Conservation (phyloP, 202 grass and related monocot genomes). For the Elaeis oleifera region DNA sequence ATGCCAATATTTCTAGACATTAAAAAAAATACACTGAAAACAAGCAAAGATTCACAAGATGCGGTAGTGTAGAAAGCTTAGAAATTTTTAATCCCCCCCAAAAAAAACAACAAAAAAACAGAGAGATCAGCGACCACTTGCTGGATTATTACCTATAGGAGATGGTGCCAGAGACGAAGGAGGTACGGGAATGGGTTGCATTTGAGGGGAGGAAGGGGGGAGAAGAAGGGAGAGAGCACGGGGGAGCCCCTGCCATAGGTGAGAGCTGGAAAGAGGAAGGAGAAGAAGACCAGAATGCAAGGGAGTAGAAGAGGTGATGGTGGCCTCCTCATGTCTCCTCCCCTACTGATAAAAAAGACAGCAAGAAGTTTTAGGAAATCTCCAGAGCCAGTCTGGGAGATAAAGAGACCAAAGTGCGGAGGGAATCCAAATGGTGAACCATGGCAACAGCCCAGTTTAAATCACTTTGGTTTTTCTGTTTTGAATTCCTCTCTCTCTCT, state of each 20-base stretch:
- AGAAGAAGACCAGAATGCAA: neutral
- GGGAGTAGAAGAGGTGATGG: neutral
- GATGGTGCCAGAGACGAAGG: conserved; percentile 21
- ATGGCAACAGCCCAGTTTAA: no score
- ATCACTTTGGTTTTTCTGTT: no score
- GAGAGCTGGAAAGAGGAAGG: neutral
- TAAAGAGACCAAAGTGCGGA: no score
- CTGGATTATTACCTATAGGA: conserved; percentile 39
- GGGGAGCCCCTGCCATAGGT: neutral
- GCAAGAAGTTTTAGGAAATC: no score
- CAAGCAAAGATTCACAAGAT: conserved; percentile 1
- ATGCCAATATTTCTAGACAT: neutral
- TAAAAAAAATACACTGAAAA: conserved; percentile 19
- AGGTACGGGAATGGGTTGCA: conserved; percentile 6
- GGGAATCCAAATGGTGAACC: no score
- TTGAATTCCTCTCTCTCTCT: no score
- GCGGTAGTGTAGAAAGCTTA: neutral
- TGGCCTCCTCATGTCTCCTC: no score
- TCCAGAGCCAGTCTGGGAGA: no score
- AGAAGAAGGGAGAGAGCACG: neutral
- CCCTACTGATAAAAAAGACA: no score
- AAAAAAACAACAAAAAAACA: neutral
- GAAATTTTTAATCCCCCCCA: conserved; percentile 1
- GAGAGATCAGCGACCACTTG: neutral
- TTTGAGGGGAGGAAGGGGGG: neutral